Evolutionary conservation across 2,329 filamentous ascomycete species (phyloP).

Genomic region (Fusarium sambucinum): DNA sequence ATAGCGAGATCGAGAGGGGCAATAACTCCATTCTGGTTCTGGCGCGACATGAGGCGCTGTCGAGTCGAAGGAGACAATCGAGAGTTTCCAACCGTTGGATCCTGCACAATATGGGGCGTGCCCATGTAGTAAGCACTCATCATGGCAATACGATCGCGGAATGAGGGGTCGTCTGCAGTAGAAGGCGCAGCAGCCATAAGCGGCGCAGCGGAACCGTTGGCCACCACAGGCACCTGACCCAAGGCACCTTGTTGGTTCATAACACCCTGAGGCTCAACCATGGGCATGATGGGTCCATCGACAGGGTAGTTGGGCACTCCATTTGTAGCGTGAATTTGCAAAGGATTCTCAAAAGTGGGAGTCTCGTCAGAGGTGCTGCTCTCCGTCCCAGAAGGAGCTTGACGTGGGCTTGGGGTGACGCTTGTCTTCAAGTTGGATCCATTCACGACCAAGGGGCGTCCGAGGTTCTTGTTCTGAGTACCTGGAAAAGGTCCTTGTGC

Average conservation of each 20-base stretch:
- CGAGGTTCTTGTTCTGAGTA: constrained; percentile 50
- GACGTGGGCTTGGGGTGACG: constrained; percentile 45
- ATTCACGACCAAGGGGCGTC: constrained; percentile 66
- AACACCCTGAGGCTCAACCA: constrained; percentile 24
- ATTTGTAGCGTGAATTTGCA: constrained; percentile 45
- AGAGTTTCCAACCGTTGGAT: constrained; percentile 47
- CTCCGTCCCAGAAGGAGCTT: constrained; percentile 26
- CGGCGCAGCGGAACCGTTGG: constrained; percentile 52
- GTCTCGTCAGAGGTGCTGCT: constrained; percentile 43
- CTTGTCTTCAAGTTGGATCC: constrained; percentile 58
- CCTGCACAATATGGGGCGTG: constrained; percentile 49
- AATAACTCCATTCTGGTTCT: constrained; percentile 62
- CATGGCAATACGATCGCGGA: constrained; percentile 57
- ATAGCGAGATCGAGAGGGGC: constrained; percentile 69
- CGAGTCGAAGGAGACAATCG: constrained; percentile 52
- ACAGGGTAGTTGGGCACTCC: constrained; percentile 23
- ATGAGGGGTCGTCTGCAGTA: constrained; percentile 55
- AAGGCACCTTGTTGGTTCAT: constrained; percentile 34
- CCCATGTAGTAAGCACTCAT: constrained; percentile 53
- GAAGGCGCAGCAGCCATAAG: constrained; percentile 38
- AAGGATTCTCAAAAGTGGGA: constrained; percentile 45
- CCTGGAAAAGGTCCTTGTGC: constrained; percentile 55
- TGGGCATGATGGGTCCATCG: constrained; percentile 27
- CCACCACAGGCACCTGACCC: constrained; percentile 51
- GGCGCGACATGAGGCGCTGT: constrained; percentile 56